phyloP scores from a whole-genome alignment of 2,329 filamentous ascomycete species.

The Lasiodiplodia gonubiensis region DNA sequence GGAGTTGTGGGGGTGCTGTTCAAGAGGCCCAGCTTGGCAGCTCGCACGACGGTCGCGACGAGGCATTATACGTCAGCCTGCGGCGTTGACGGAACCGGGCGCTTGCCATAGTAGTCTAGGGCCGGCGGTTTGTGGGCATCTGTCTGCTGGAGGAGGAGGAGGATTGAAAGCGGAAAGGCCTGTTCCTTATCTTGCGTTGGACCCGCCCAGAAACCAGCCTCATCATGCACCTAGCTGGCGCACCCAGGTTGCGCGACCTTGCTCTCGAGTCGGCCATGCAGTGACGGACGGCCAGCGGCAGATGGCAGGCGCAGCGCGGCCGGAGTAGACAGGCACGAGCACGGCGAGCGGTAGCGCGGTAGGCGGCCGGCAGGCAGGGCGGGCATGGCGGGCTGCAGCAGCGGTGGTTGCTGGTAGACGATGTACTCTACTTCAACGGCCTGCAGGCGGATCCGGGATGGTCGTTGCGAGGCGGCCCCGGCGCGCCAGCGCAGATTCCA shows the following conservation, averaged over 20 bases:
- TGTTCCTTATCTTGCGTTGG: constrained; percentile 16
- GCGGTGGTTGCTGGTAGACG: not conserved
- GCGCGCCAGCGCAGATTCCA: constrained; percentile 16
- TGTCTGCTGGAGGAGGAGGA: not conserved
- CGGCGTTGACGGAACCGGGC: constrained; percentile 2
- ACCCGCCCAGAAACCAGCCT: constrained; percentile 22
- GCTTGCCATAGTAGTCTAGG: not conserved
- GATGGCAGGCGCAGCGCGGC: not conserved
- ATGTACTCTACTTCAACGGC: constrained; percentile 18
- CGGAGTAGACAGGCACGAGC: not conserved
- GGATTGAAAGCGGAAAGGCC: constrained; percentile 1
- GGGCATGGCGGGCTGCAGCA: not conserved
- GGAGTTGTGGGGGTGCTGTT: constrained; percentile 15
- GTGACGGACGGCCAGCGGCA: not conserved
- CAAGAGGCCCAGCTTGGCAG: not conserved
- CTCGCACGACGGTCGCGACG: constrained; percentile 10
- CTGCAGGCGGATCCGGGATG: constrained; percentile 17
- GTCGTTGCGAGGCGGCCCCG: constrained; percentile 10
- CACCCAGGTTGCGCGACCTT: constrained; percentile 7
- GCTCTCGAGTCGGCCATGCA: not conserved
- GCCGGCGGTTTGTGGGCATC: no score
- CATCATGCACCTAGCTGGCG: constrained; percentile 15
- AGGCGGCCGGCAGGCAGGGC: not conserved
- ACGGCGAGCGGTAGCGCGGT: not conserved
- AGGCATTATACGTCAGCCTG: constrained; percentile 12